These are phyloP conservation scores for Isoetes taiwanensis DNA, from an alignment of 75 land plant genomes.

Conservation along the genomic window DNA sequence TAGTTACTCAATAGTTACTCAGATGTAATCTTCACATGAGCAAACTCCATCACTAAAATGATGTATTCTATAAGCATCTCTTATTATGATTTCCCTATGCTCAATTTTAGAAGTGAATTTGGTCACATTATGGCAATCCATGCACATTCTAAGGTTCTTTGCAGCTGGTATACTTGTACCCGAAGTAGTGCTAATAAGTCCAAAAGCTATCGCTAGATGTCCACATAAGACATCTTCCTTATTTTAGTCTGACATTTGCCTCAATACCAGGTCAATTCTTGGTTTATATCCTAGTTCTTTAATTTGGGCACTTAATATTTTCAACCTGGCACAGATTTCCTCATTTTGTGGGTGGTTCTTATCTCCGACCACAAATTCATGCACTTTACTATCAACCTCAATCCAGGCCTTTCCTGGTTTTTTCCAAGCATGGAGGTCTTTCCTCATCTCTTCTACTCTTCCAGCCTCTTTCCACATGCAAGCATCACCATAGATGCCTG, in stretches of 20 bases:
- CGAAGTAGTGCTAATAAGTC: background rate
- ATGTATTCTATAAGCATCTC: background rate
- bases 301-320: no score
- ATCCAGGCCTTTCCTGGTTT: slow-evolving; percentile 56
- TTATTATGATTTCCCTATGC: background rate
- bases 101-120: background rate
- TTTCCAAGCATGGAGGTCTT: slow-evolving; percentile 27
- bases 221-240: background rate
- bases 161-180: background rate
- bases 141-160: background rate
- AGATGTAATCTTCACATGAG: background rate
- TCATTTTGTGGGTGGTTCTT: no score
- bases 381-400: slow-evolving; percentile 30
- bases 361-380: no score
- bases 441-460: slow-evolving; percentile 32
- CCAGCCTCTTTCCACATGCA: slow-evolving; percentile 39
- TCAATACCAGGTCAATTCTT: no score
- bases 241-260: no score
- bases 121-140: background rate
- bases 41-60: background rate
- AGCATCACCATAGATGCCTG: slow-evolving; percentile 34
- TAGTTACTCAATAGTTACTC: background rate
- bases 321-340: no score
- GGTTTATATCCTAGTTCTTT: no score
- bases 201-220: background rate